A percentile compares a stretch with the other conserved stretches of the same genome.
Conservation (phyloP, 2,329 filamentous ascomycete species). For the Cladosporium austrohemisphaericum region DNA sequence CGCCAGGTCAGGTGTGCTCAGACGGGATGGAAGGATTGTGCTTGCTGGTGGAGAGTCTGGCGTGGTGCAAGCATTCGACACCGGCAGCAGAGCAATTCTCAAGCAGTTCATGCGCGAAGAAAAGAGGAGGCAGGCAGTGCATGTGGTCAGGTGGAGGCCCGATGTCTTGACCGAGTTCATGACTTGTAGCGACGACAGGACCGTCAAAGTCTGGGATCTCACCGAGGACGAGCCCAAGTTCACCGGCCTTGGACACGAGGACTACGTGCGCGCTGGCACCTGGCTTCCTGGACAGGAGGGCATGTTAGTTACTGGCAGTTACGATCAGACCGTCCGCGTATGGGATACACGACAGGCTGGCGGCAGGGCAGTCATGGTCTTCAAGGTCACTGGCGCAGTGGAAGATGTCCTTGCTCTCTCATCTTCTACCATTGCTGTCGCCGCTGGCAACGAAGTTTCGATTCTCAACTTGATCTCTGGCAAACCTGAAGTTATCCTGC, state of each 20-base stretch:
- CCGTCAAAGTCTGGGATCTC: constrained; percentile 90
- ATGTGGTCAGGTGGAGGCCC: constrained; percentile 88
- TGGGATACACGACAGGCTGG: constrained; percentile 80
- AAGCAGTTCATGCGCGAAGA: constrained; percentile 72
- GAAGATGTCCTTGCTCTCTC: constrained; percentile 84
- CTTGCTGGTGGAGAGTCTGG: constrained; percentile 90
- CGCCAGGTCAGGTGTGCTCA: constrained; percentile 82
- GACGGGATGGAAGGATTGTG: constrained; percentile 81
- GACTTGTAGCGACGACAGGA: constrained; percentile 87
- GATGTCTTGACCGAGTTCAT: constrained; percentile 75
- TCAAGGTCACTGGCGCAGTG: constrained; percentile 87
- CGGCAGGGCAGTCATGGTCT: constrained; percentile 73
- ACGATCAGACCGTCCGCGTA: constrained; percentile 86
- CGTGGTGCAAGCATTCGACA: constrained; percentile 91
- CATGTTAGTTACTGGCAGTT: constrained; percentile 83
- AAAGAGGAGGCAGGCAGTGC: constrained; percentile 81
- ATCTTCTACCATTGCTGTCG: constrained; percentile 79
- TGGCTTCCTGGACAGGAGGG: constrained; percentile 77
- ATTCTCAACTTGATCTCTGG: constrained; percentile 91
- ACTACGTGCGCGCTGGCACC: constrained; percentile 84
- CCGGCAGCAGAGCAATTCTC: constrained; percentile 81
- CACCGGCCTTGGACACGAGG: constrained; percentile 79
- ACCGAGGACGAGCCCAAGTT: constrained; percentile 71
- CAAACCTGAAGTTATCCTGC: constrained; percentile 78
- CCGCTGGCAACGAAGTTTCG: constrained; percentile 80